Percentiles rank a stretch among this genome's conserved stretches.
Conservation (phyloP, 2,329 filamentous ascomycete species). For the Xylariaceae sp. region DNA sequence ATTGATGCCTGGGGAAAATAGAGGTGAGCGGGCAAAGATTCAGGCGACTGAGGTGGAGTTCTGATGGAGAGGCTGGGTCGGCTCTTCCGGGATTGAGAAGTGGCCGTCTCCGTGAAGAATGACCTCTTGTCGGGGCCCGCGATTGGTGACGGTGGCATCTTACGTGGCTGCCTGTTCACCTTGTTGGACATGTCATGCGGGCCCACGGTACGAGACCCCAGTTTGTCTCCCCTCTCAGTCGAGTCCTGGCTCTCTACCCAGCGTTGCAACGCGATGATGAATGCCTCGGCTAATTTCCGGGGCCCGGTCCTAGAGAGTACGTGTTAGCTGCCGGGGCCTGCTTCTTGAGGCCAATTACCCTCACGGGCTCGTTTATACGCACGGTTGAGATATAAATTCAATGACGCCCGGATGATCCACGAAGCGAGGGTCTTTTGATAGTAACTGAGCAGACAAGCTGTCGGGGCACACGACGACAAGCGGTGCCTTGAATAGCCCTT, state of each 20-base stretch:
- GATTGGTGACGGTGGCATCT: too few species aligned
- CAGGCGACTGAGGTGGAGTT: too few species aligned
- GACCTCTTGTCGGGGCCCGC: not conserved
- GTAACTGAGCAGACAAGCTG: conserved; percentile 26
- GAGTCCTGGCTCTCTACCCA: conserved; percentile 11
- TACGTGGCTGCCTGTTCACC: not conserved
- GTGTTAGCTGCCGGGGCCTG: conserved; percentile 1
- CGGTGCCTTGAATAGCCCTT: conserved; percentile 15
- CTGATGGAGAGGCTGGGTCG: too few species aligned
- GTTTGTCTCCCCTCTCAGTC: conserved; percentile 1
- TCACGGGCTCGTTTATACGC: too few species aligned
- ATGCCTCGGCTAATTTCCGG: conserved; percentile 33
- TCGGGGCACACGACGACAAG: conserved; percentile 32
- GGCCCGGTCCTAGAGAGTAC: conserved; percentile 28
- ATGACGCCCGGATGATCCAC: conserved; percentile 21
- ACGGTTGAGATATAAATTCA: conserved; percentile 36
- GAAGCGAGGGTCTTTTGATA: conserved; percentile 10
- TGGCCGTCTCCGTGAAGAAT: too few species aligned
- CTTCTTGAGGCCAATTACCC: not conserved
- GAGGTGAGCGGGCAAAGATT: conserved; percentile 2
- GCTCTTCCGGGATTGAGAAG: too few species aligned
- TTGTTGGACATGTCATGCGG: too few species aligned
- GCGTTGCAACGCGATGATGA: conserved; percentile 16
- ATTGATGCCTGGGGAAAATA: conserved; percentile 7
- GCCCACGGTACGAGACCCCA: too few species aligned